Base-by-base conservation (phyloP, 2,329 filamentous ascomycete genomes). In the Mollisia scopiformis region DNA sequence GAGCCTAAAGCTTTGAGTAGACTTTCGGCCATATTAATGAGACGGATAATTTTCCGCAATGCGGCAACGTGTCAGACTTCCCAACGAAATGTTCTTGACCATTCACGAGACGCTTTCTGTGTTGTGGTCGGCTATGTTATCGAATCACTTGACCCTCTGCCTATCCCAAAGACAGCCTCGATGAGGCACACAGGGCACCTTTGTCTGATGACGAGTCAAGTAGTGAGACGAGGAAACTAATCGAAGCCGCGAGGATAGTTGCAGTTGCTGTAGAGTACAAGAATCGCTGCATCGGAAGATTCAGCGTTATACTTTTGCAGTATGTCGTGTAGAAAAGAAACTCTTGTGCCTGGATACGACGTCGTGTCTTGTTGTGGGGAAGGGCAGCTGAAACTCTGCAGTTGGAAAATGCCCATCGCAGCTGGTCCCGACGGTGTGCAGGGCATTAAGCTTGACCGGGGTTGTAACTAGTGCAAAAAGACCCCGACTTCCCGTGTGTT, bases 1-100 rank as follows among this genome's bases (percentile, higher is more conserved):
- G 77, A 74, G 47, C 80, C 82, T 55, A 86, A 70, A 53, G 73
- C 61, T 63, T 71, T 62, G 28, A 80, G 70, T 47, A 84, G 74
- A 10, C 65, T 61, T 56, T 69, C 55, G 37, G 80, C 54, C 62
- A 64, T 58, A 74, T 68, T 53, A 55, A 27, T 31, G 41, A 56
- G 30, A 30, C 43, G 21, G 43, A 39, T 41, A n/a, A 46, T 30
- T 19, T 21, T n/a, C n/a, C n/a, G n/a, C n/a, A n/a, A n/a, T n/a
- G n/a, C 13, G 33, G 23, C 37, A 28, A 57, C 33, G 58, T 41
- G 31, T 62, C 55, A 59, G 47, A 56, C 25, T 39, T 46, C 31
- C 35, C 35, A 39, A 31, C 37, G 49, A 33, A 28, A 55, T 37
- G 25, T 7, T n/a, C 19, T 31, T 21, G 23, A 16, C 54, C 49